Conservation (phyloP, 129 eudicot species). For the Sambucus nigra region DNA sequence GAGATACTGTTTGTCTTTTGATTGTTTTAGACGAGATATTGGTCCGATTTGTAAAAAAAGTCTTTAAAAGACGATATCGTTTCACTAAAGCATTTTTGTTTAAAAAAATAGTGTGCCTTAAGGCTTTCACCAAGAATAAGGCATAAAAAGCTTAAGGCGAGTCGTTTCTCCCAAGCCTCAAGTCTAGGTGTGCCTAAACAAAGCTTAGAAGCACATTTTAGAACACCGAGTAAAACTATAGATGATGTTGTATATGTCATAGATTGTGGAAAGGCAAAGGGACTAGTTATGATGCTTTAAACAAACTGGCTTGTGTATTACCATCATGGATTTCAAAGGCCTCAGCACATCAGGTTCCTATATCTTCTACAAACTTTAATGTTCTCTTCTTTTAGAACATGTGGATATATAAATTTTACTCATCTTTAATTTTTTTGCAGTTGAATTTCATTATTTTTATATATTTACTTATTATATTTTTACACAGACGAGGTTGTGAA, state of each 20-base stretch:
- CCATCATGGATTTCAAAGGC: slow-evolving; percentile 99
- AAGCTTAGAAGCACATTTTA: no score
- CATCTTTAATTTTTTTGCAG: not conserved
- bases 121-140: no score
- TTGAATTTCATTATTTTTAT: not conserved
- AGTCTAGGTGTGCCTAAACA: no score
- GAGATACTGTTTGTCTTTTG: no score
- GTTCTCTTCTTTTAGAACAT: not conserved
- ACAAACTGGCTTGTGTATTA: slow-evolving; percentile 79
- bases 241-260: slow-evolving; percentile 93
- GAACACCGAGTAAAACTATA: no score
- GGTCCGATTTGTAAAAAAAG: no score
- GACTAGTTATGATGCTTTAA: slow-evolving; percentile 96
- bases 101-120: no score
- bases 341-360: slow-evolving; percentile 92
- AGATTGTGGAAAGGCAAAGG: slow-evolving; percentile 98
- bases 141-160: no score
- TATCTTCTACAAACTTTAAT: not conserved
- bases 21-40: no score
- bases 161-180: no score
- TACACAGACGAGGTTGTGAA: slow-evolving; percentile 95
- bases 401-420: not conserved
- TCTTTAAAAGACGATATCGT: no score
- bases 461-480: not conserved
- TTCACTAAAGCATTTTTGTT: no score